phyloP scores from a whole-genome alignment of 2,329 filamentous ascomycete genomes.

The Teratosphaeria zuluensis region DNA sequence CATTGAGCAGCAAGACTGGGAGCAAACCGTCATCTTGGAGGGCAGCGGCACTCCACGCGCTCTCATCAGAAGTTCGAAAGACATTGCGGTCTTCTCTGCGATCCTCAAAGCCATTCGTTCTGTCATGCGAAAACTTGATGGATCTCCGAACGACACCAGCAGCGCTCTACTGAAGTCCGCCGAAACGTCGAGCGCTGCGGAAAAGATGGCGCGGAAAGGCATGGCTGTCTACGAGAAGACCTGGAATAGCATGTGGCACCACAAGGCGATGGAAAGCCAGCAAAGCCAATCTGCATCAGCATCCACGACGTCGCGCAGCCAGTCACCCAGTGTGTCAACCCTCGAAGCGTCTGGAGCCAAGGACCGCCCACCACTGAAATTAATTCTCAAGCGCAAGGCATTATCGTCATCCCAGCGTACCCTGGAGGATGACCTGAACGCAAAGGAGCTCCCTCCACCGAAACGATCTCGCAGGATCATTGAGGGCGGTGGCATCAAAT shows the following conservation, averaged over 20 bases:
- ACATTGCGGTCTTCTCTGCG: neutral
- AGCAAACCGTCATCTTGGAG: neutral
- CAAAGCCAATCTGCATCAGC: neutral
- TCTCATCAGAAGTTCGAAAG: neutral
- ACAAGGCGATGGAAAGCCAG: neutral
- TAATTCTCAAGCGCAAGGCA: neutral
- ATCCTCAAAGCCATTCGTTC: neutral
- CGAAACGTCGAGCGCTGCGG: neutral
- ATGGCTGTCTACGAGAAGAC: neutral
- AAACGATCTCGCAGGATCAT: neutral
- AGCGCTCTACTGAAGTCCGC: neutral
- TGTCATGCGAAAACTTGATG: neutral
- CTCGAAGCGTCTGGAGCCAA: neutral
- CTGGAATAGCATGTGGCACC: neutral
- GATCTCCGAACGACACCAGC: neutral
- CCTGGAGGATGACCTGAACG: neutral
- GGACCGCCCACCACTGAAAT: neutral
- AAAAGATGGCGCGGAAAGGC: neutral
- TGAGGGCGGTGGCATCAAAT: neutral
- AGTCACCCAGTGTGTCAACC: neutral
- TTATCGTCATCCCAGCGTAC: neutral
- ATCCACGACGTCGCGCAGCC: neutral
- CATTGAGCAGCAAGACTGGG: neutral
- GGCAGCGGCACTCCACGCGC: neutral
- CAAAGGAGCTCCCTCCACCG: neutral